A percentile compares a stretch with the other conserved stretches of the same genome.
These are phyloP conservation scores for Myrica gale DNA, from an alignment of 306 rosid genomes.

Conservation along the genomic window DNA sequence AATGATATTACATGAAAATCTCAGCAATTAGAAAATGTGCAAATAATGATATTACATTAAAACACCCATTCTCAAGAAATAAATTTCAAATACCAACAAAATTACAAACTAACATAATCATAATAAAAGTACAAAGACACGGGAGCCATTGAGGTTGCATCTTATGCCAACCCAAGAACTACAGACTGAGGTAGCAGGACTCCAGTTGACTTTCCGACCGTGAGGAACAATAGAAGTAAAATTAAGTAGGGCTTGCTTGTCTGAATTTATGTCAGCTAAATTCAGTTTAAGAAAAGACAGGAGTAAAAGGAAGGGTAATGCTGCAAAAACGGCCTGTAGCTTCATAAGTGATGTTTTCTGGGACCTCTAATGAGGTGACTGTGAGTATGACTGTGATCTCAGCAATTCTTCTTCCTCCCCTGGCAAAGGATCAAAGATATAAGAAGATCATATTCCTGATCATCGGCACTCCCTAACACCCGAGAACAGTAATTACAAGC, in stretches of 20 bases:
- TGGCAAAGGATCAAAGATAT: constrained; percentile 29
- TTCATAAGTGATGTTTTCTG: constrained; percentile 45
- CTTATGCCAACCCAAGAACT: constrained; percentile 73
- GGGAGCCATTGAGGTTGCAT: constrained; percentile 47
- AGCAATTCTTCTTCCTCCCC: constrained; percentile 47
- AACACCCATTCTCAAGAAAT: no score
- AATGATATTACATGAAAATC: no score
- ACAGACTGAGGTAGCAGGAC: constrained; percentile 55
- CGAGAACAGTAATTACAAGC: constrained; percentile 4
- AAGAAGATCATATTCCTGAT: constrained; percentile 15
- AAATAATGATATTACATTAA: no score
- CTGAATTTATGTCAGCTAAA: constrained; percentile 58
- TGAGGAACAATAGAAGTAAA: constrained; percentile 69
- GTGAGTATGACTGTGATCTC: constrained; percentile 23
- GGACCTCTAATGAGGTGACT: constrained; percentile 25
- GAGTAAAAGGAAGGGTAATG: constrained; percentile 35
- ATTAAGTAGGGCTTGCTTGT: constrained; percentile 77
- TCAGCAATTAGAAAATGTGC: no score
- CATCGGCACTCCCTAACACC: constrained; percentile 9
- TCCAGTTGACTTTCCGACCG: constrained; percentile 67
- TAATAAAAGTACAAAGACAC: no score
- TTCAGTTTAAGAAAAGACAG: constrained; percentile 32
- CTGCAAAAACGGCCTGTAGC: constrained; percentile 30
- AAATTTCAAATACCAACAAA: no score
- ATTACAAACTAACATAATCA: no score